Percentiles rank a stretch among this genome's conserved stretches.
phyloP scores from a whole-genome alignment of 768 basidiomycete genomes.

The Kwoniella mangroviensis region DNA sequence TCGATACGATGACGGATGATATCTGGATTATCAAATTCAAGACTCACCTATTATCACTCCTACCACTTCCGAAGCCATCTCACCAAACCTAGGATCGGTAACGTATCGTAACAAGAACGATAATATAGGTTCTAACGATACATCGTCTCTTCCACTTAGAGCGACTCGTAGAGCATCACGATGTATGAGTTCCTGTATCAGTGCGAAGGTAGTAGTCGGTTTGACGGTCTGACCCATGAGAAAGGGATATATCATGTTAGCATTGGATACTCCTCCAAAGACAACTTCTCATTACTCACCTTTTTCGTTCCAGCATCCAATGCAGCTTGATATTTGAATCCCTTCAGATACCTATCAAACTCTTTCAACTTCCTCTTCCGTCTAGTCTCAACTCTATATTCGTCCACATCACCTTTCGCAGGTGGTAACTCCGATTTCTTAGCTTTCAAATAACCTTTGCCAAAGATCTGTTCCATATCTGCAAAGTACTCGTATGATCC shows the following conservation, averaged over 20 bases:
- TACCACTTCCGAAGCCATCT: slow-evolving; percentile 79
- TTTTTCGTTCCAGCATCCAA: slow-evolving; percentile 88
- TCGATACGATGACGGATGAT: too few relatives aligned
- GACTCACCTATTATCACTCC: slow-evolving; percentile 78
- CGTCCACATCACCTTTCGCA: slow-evolving; percentile 67
- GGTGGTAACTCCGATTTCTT: slow-evolving; percentile 61
- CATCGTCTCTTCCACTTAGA: slow-evolving; percentile 87
- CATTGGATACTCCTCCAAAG: too few relatives aligned
- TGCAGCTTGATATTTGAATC: slow-evolving; percentile 92
- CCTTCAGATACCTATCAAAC: slow-evolving; percentile 87
- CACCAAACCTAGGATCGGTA: slow-evolving; percentile 89
- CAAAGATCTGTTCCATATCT: slow-evolving; percentile 65
- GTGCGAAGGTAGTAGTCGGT: slow-evolving; percentile 81
- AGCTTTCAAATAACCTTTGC: slow-evolving; percentile 61
- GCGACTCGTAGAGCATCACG: slow-evolving; percentile 86
- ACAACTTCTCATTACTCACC: slow-evolving; percentile 59
- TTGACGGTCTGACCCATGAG: slow-evolving; percentile 70
- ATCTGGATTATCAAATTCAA: too few relatives aligned
- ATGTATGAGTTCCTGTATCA: slow-evolving; percentile 90
- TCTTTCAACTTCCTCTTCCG: slow-evolving; percentile 74
- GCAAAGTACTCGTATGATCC: slow-evolving; percentile 73
- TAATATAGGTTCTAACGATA: slow-evolving; percentile 89
- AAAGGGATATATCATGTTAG: not conserved
- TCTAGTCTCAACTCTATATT: slow-evolving; percentile 76
- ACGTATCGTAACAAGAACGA: slow-evolving; percentile 81